Conservation (phyloP, 2,329 filamentous ascomycete species). For the Lojkania enalia region DNA sequence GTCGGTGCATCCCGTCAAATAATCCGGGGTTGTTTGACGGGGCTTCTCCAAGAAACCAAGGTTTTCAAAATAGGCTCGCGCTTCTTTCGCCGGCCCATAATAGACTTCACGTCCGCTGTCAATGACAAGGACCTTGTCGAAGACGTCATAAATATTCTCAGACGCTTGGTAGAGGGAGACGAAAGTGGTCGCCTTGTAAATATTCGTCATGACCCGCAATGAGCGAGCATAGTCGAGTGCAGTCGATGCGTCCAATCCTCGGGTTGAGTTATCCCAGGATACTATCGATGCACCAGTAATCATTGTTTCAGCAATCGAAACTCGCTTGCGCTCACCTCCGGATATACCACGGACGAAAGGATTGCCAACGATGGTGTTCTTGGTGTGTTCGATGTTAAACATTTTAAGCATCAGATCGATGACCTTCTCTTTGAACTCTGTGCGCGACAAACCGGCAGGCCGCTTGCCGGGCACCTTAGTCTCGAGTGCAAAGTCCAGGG, state of each 20-base stretch:
- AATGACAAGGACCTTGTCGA: conserved; percentile 84
- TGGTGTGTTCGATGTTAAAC: conserved; percentile 92
- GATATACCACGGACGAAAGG: conserved; percentile 78
- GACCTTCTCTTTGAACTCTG: conserved; percentile 76
- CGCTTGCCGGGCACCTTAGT: conserved; percentile 83
- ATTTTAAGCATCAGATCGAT: conserved; percentile 77
- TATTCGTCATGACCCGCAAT: conserved; percentile 68
- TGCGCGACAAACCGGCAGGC: conserved; percentile 71
- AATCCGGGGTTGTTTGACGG: conserved; percentile 79
- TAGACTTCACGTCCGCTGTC: conserved; percentile 76
- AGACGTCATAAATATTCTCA: conserved; percentile 77
- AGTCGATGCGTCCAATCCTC: conserved; percentile 54
- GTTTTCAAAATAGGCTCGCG: conserved; percentile 73
- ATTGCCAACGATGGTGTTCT: conserved; percentile 82
- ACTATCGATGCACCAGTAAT: conserved; percentile 70
- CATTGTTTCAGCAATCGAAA: conserved; percentile 83
- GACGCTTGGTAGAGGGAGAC: conserved; percentile 86
- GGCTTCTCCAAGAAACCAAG: conserved; percentile 76
- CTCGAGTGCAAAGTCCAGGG: conserved; percentile 80
- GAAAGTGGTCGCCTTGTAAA: conserved; percentile 82
- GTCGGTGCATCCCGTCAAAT: conserved; percentile 80
- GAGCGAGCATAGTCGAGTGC: conserved; percentile 55
- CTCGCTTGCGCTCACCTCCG: conserved; percentile 77
- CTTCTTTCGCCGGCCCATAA: conserved; percentile 70
- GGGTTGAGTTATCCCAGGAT: conserved; percentile 61